Percentiles rank a stretch among this genome's conserved stretches.
phyloP scores from a whole-genome alignment of 371 early-diverging fungal species.

The Saksenaea vasiformis region DNA sequence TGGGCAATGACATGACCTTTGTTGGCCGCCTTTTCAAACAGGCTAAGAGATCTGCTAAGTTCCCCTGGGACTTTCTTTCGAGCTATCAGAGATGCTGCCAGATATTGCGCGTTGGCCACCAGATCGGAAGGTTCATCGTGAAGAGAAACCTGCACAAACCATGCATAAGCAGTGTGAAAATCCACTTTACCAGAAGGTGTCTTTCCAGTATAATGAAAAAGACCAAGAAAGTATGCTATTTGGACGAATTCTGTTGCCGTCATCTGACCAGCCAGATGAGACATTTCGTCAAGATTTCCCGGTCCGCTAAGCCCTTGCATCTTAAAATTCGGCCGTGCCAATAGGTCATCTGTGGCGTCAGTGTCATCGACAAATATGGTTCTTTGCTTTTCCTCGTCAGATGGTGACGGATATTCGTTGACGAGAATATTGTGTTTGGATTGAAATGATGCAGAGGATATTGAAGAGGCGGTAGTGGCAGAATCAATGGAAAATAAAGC shows the following conservation, averaged over 20 bases:
- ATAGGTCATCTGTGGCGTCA: neutral
- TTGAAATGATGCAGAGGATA: conserved; percentile 17
- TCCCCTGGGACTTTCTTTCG: conserved; percentile 3
- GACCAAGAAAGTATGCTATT: conserved; percentile 10
- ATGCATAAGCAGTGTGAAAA: conserved; percentile 8
- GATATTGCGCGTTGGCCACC: conserved; percentile 11
- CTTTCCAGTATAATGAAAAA: conserved; percentile 10
- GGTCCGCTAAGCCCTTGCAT: neutral
- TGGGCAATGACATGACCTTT: conserved; percentile 10
- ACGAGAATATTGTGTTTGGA: neutral
- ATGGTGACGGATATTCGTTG: neutral
- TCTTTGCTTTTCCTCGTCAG: conserved; percentile 2
- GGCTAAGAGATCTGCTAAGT: conserved; percentile 1
- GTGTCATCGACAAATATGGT: neutral
- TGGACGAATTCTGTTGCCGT: neutral
- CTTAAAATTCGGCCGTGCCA: neutral
- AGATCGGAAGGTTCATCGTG: neutral
- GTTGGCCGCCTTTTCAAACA: conserved; percentile 16
- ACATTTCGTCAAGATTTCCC: neutral
- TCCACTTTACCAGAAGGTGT: conserved; percentile 10
- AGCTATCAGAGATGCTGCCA: conserved; percentile 8
- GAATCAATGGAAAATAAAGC: conserved; percentile 16
- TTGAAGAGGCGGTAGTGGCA: conserved; percentile 12
- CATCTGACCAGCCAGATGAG: conserved; percentile 1
- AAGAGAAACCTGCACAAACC: conserved; percentile 11